phyloP scores from a whole-genome alignment of 1,139 yeast genomes.

The Pichia sp. region DNA sequence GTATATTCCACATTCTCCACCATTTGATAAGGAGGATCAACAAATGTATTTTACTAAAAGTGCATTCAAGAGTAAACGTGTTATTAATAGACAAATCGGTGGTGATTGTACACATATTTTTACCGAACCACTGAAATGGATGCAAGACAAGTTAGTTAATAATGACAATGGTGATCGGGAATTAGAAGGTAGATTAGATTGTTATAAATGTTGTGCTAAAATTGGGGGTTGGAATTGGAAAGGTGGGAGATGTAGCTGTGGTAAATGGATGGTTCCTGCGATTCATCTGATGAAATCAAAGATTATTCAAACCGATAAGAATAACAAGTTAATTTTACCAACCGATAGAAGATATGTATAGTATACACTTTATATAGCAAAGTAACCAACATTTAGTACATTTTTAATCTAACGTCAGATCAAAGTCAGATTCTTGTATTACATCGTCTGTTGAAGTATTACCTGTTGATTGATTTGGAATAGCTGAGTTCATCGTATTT shows the following conservation, averaged over 20 bases:
- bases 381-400: not conserved
- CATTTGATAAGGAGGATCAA: slow-evolving; percentile 47
- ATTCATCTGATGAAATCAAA: slow-evolving; percentile 74
- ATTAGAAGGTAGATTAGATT: slow-evolving; percentile 76
- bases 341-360: slow-evolving; percentile 14
- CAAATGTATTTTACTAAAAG: slow-evolving; percentile 59
- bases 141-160: slow-evolving; percentile 75
- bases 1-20: slow-evolving; percentile 55
- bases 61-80: slow-evolving; percentile 53
- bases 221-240: slow-evolving; percentile 93
- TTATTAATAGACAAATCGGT: slow-evolving; percentile 49
- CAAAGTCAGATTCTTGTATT: slow-evolving; percentile 36
- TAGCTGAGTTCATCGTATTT: slow-evolving; percentile 6
- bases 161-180: slow-evolving; percentile 88
- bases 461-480: slow-evolving; percentile 15
- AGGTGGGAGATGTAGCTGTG: slow-evolving; percentile 92
- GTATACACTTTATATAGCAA: not conserved
- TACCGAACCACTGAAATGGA: slow-evolving; percentile 85
- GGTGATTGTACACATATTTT: slow-evolving; percentile 75
- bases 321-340: slow-evolving; percentile 12
- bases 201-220: slow-evolving; percentile 80
- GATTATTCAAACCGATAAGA: slow-evolving; percentile 42
- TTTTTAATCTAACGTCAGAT: slow-evolving; percentile 43
- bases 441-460: slow-evolving; percentile 24
- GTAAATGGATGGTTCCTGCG: slow-evolving; percentile 94